Conservation (phyloP, 2,329 filamentous ascomycete genomes). For the Xylariaceae sp. region DNA sequence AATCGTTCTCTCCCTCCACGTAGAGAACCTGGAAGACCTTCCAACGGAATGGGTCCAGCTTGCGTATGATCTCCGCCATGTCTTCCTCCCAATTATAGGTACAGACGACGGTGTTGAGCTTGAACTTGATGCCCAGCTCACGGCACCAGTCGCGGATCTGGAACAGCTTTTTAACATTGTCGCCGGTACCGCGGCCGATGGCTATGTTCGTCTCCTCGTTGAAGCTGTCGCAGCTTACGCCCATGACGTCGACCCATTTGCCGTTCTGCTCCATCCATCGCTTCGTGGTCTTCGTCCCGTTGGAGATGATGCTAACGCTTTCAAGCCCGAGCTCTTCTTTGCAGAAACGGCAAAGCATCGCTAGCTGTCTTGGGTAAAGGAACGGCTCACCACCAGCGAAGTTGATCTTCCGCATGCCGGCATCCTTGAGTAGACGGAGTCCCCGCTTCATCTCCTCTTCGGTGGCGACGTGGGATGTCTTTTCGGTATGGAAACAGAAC, state of each 20-base stretch:
- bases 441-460: constrained; percentile 42
- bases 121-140: constrained; percentile 49
- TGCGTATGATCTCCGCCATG: constrained; percentile 39
- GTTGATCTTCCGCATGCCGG: constrained; percentile 54
- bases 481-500: constrained; percentile 57
- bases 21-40: constrained; percentile 54
- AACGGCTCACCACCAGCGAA: constrained; percentile 54
- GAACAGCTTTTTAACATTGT: constrained; percentile 44
- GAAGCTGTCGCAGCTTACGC: constrained; percentile 54
- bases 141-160: constrained; percentile 44
- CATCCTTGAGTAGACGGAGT: constrained; percentile 43
- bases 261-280: constrained; percentile 41
- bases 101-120: constrained; percentile 54
- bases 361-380: constrained; percentile 43
- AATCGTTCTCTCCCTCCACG: constrained; percentile 51
- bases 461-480: constrained; percentile 40
- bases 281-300: constrained; percentile 46
- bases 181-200: constrained; percentile 48
- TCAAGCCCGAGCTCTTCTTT: constrained; percentile 48
- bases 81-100: constrained; percentile 47
- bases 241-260: constrained; percentile 49
- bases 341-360: constrained; percentile 43
- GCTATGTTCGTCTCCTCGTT: constrained; percentile 45
- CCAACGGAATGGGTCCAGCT: constrained; percentile 49
- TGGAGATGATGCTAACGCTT: constrained; percentile 50